Evolutionary conservation across 1,284 basidiomycete species (phyloP), one percentile per base, ranked within the genome.

Genomic region (Inonotus hispidus): DNA sequence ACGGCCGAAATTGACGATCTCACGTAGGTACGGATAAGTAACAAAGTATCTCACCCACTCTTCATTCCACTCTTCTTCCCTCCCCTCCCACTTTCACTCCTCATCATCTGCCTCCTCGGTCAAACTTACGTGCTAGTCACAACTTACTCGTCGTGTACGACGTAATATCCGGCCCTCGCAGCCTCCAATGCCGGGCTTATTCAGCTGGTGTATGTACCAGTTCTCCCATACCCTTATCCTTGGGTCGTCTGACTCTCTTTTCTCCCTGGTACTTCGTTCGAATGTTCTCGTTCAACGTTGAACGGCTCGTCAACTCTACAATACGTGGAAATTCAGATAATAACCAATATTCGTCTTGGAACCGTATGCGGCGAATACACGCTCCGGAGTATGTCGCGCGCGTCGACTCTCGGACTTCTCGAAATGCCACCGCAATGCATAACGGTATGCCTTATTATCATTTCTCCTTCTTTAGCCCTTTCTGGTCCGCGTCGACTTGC

Each of bases 321-420:
- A 43, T 43, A 32, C 32, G 50, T 8, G 25, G 14, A 29, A 21
- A 52, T 19, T 4, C 63, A 84, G 82, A 83, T 70, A 71, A 75
- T 45, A 74, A 71, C 55, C 80, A 82, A 61, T 82, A 82, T 66
- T 73, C 78, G 2, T 72, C 77, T 21, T 84, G 81, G 82, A 82
- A 82, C 64, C 77, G 82, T 58, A 81, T 79, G 16, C 76, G 81
- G 53, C 70, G 77, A 37, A 69, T 82, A 19, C 78, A 79, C 38
- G 75, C 76, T 41, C 66, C 81, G 14, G 79, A 79, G 14, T 83
- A 74, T 66, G 67, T 83, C 58, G 80, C 82, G 29, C 74, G 78
- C 63, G 75, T 78, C 11, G 77, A 82, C 56, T 81, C 78, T 39
- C 73, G 71, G 53, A 71, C 77, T 21, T 75, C 76, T 27, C 75